phyloP scores from a whole-genome alignment of 225 moss, liverwort and hornwort species.

The Sphagnum tenellum region DNA sequence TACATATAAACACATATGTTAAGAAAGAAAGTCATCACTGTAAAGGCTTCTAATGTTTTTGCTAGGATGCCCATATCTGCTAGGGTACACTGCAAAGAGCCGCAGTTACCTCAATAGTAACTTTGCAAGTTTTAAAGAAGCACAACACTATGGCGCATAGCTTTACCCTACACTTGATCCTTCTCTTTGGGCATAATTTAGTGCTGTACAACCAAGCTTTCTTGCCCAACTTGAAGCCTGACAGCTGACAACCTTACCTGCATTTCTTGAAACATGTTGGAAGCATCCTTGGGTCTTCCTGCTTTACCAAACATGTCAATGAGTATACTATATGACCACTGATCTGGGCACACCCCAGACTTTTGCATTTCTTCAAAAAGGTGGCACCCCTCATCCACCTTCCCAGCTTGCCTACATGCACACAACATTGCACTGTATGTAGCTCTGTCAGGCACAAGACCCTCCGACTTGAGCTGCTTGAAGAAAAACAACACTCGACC shows the following conservation, averaged over 20 bases:
- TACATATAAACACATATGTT: no score
- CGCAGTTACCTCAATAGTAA: no score
- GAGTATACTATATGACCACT: slow-evolving; percentile 48
- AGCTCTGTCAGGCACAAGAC: slow-evolving; percentile 22
- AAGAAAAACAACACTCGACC: slow-evolving; percentile 32
- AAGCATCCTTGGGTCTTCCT: slow-evolving; percentile 49
- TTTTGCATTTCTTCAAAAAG: slow-evolving; percentile 50
- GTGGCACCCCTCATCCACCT: slow-evolving; percentile 25
- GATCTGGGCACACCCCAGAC: slow-evolving; percentile 26
- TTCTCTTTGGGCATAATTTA: no score
- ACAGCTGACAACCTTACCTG: slow-evolving; percentile 18
- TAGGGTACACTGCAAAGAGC: no score
- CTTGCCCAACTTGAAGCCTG: no score
- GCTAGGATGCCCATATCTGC: no score
- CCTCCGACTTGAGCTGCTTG: slow-evolving; percentile 23
- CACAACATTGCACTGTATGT: slow-evolving; percentile 48
- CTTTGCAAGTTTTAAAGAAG: no score
- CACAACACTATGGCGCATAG: no score
- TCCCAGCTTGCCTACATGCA: slow-evolving; percentile 46
- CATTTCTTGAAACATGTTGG: slow-evolving; percentile 37
- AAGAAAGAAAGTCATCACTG: no score
- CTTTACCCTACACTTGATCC: no score
- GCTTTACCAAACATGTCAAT: slow-evolving; percentile 64
- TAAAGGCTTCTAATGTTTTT: no score
- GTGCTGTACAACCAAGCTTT: no score